These are phyloP conservation scores for Lophiostoma macrostomum DNA, from an alignment of 495 filamentous ascomycete species.

Conservation along the genomic window DNA sequence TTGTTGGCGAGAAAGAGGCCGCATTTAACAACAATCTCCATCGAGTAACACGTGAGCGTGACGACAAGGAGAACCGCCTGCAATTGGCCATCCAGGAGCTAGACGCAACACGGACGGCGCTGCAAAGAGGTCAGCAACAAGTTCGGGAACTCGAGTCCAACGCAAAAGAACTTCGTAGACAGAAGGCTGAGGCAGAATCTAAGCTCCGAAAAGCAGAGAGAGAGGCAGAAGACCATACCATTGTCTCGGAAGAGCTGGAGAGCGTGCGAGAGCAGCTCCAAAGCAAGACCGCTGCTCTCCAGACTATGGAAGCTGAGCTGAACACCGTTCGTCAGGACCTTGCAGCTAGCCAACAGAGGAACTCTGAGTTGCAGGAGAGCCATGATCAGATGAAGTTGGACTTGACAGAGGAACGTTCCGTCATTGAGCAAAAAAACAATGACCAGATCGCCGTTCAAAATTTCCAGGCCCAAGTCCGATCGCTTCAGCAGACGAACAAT, in stretches of 20 bases:
- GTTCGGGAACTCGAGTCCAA: slow-evolving; percentile 1
- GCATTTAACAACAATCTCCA: slow-evolving; percentile 10
- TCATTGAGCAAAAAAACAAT: slow-evolving; percentile 8
- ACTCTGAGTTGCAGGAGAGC: neutral
- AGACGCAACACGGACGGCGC: neutral
- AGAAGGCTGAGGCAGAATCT: slow-evolving; percentile 14
- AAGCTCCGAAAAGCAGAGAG: slow-evolving; percentile 2
- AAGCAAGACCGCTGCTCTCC: neutral
- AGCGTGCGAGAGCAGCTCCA: neutral
- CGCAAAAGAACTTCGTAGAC: neutral
- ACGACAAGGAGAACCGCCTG: slow-evolving; percentile 1
- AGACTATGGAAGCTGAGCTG: slow-evolving; percentile 4
- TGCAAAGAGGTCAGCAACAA: slow-evolving; percentile 1
- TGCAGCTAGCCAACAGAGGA: neutral
- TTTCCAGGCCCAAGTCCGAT: neutral
- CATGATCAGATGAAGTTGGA: neutral
- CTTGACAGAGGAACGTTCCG: neutral
- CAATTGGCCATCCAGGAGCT: neutral
- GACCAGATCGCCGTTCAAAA: slow-evolving; percentile 15
- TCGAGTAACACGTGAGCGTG: slow-evolving; percentile 10
- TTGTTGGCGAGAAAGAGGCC: slow-evolving; percentile 2
- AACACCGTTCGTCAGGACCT: slow-evolving; percentile 1
- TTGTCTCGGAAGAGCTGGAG: neutral
- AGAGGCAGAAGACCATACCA: neutral
- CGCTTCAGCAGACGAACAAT: slow-evolving; percentile 8